Percentiles rank a stretch among this genome's conserved stretches.
Conservation (phyloP, 2,329 filamentous ascomycete genomes). For the Fusarium subglutinans region DNA sequence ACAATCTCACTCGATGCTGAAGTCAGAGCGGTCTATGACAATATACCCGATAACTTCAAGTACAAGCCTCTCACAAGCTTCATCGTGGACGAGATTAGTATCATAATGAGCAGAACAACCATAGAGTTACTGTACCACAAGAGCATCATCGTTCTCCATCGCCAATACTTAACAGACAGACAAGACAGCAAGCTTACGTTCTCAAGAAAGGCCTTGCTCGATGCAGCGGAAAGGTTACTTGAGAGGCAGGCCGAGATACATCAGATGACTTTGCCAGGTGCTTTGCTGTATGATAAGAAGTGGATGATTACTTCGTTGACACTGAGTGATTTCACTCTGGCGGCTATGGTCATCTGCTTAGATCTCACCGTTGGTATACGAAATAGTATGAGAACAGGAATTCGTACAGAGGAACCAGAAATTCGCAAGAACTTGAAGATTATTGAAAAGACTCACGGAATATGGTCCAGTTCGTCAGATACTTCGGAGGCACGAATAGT, state of each 20-base stretch:
- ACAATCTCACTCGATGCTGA: slow-evolving; percentile 34
- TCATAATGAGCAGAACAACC: slow-evolving; percentile 42
- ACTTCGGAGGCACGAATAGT: slow-evolving; percentile 34
- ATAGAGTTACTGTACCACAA: slow-evolving; percentile 47
- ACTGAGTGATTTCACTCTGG: slow-evolving; percentile 60
- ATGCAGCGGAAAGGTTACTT: slow-evolving; percentile 41
- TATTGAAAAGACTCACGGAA: slow-evolving; percentile 28
- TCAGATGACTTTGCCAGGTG: slow-evolving; percentile 51
- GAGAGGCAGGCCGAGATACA: slow-evolving; percentile 45
- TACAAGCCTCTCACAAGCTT: slow-evolving; percentile 39
- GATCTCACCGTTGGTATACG: slow-evolving; percentile 41
- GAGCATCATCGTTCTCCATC: slow-evolving; percentile 46
- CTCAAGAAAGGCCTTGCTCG: slow-evolving; percentile 39
- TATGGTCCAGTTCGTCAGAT: slow-evolving; percentile 27
- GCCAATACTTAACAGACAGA: slow-evolving; percentile 37
- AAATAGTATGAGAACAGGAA: not conserved
- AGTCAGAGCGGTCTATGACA: slow-evolving; percentile 31
- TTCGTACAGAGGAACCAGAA: fast-evolving
- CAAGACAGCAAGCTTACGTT: slow-evolving; percentile 14
- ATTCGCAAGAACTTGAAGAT: not conserved
- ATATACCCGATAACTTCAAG: slow-evolving; percentile 39
- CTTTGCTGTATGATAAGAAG: slow-evolving; percentile 53
- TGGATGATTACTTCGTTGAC: slow-evolving; percentile 58
- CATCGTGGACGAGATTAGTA: slow-evolving; percentile 38
- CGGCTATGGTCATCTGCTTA: slow-evolving; percentile 61